phyloP scores from a whole-genome alignment of 2,329 filamentous ascomycete species.

The Tetracladium maxilliforme region DNA sequence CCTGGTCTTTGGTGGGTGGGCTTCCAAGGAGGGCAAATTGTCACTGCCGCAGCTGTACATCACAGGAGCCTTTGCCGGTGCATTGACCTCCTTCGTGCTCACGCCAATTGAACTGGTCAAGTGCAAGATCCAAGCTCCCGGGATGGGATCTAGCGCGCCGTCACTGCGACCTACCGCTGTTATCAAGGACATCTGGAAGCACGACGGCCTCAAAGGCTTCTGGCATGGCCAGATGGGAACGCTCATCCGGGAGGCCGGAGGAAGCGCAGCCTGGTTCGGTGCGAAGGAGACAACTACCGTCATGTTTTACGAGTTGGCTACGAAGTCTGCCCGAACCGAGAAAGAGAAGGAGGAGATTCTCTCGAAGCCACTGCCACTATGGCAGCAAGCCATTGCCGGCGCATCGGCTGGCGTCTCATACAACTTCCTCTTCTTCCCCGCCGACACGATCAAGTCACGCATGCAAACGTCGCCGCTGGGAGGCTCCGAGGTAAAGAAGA shows the following conservation, averaged over 20 bases:
- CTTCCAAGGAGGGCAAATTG: conserved; percentile 39
- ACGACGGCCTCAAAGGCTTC: conserved; percentile 74
- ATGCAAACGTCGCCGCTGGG: conserved; percentile 76
- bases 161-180: conserved; percentile 53
- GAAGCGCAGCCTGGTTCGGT: conserved; percentile 90
- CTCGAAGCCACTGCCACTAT: conserved; percentile 47
- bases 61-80: conserved; percentile 76
- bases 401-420: conserved; percentile 84
- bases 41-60: conserved; percentile 62
- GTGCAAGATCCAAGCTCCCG: conserved; percentile 87
- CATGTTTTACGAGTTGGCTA: conserved; percentile 48
- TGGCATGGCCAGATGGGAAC: conserved; percentile 95
- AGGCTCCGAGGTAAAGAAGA: conserved; percentile 37
- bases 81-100: conserved; percentile 78
- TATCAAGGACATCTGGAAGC: conserved; percentile 64
- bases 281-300: conserved; percentile 69
- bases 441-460: conserved; percentile 91
- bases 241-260: conserved; percentile 83
- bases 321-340: conserved; percentile 11
- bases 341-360: conserved; percentile 23
- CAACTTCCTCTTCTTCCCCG: conserved; percentile 95
- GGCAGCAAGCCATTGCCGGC: conserved; percentile 78
- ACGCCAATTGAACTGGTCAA: conserved; percentile 96
- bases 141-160: conserved; percentile 16
- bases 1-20: conserved; percentile 36